Conservation (phyloP, 495 filamentous ascomycete species). For the Neurospora sp. region DNA sequence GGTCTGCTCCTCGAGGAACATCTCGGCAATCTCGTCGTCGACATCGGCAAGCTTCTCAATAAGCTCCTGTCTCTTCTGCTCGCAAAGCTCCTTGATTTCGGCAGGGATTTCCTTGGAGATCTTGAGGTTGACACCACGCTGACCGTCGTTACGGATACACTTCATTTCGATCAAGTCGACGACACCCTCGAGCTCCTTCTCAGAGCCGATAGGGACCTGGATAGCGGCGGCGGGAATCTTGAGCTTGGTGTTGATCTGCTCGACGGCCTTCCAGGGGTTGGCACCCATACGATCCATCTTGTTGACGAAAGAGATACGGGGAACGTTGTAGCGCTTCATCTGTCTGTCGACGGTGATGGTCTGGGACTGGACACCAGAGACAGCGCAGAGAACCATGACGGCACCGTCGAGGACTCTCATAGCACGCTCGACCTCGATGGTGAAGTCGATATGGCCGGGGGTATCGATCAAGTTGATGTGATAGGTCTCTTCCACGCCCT, state of each 20-base stretch:
- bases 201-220: slow-evolving; percentile 88
- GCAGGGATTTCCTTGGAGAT: slow-evolving; percentile 73
- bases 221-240: slow-evolving; percentile 86
- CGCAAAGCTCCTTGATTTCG: slow-evolving; percentile 58
- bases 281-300: slow-evolving; percentile 99
- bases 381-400: slow-evolving; percentile 97
- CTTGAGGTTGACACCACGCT: slow-evolving; percentile 57
- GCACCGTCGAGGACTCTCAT: slow-evolving; percentile 93
- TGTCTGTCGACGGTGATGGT: slow-evolving; percentile 98
- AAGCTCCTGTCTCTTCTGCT: slow-evolving; percentile 71
- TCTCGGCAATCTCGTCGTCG: slow-evolving; percentile 94
- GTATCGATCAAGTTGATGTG: slow-evolving; percentile 99
- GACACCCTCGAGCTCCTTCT: slow-evolving; percentile 89
- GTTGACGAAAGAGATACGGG: slow-evolving; percentile 92
- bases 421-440: slow-evolving; percentile 96
- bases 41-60: slow-evolving; percentile 97
- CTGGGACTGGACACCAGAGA: slow-evolving; percentile 93
- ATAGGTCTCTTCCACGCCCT: slow-evolving; percentile 78
- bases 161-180: slow-evolving; percentile 91
- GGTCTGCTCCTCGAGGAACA: slow-evolving; percentile 79
- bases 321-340: slow-evolving; percentile 97
- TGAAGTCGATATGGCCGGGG: slow-evolving; percentile 98
- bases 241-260: slow-evolving; percentile 93
- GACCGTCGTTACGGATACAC: slow-evolving; percentile 82
- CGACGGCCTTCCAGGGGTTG: slow-evolving; percentile 95